These are phyloP conservation scores for Pseudocercospora crystallina DNA, from an alignment of 2,329 filamentous ascomycete species.

Conservation along the genomic window DNA sequence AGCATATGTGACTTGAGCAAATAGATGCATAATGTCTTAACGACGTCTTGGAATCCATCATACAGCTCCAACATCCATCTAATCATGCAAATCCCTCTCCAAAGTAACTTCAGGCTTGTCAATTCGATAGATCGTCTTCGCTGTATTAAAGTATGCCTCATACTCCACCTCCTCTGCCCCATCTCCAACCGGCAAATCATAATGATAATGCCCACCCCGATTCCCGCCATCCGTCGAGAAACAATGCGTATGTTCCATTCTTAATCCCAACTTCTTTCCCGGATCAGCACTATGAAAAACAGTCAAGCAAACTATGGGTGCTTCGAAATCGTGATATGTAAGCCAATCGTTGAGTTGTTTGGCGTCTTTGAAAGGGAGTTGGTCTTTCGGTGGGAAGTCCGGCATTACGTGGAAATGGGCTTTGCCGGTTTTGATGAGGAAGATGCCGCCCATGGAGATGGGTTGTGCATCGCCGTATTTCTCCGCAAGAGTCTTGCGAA, in stretches of 20 bases:
- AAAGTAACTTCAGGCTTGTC: constrained; percentile 30
- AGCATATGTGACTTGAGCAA: no score
- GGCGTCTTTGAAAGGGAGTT: constrained; percentile 27
- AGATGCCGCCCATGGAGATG: constrained; percentile 30
- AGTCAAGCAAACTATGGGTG: constrained; percentile 33
- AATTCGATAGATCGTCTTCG: constrained; percentile 32
- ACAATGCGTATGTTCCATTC: constrained; percentile 36
- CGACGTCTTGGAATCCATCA: no score
- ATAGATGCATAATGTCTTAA: no score
- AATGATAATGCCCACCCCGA: constrained; percentile 33
- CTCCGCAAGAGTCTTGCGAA: constrained; percentile 23
- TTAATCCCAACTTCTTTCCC: constrained; percentile 27
- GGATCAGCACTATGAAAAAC: constrained; percentile 33
- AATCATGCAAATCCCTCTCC: constrained; percentile 32
- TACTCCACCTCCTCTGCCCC: constrained; percentile 29
- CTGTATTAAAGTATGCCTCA: constrained; percentile 34
- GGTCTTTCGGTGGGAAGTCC: constrained; percentile 28
- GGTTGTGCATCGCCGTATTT: constrained; percentile 26
- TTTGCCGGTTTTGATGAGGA: constrained; percentile 29
- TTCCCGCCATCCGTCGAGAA: constrained; percentile 28
- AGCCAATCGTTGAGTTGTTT: constrained; percentile 32
- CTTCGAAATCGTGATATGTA: constrained; percentile 31
- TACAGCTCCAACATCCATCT: no score
- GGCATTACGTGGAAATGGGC: constrained; percentile 34
- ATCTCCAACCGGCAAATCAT: constrained; percentile 24